Base-by-base conservation (phyloP, 1,284 basidiomycete genomes). In the Apiotrichum porosum region DNA sequence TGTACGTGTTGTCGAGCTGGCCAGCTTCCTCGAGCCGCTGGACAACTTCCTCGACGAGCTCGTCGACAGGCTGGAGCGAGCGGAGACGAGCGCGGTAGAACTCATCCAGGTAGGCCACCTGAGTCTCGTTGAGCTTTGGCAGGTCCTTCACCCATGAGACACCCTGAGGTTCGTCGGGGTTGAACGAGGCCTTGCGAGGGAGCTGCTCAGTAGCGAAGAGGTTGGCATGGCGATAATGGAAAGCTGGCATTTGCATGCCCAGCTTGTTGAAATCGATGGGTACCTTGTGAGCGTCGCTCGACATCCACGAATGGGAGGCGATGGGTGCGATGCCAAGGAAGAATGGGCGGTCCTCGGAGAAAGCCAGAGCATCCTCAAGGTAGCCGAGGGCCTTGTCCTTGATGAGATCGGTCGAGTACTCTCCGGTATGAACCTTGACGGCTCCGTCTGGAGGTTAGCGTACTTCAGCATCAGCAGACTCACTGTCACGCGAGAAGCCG, bases 71-170 rank as follows among this genome's bases (percentile, higher is more conserved):
- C 39, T 65, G 63, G 13, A 67, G 42, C 0, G 62, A 22, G 4
- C 63, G 52, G 30, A 71, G 42, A 1, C 68, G 52, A 1, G 52
- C 54, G 5, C 67, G 59, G 49, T 67, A 65, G 37, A 62, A 69
- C n/a, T 71, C 61, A 44, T 68, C 67, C n/a, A 65, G 49, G 47
- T 71, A 68, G 28, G 52, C 59, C 31, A 61, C 56, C n/a, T 65
- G 50, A 1, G 64, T 64, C 2, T 34, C 19, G 37, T 71, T 68
- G 15, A 67, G 51, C 44, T 62, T 52, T 1, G 60, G 56, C 17
- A 69, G 55, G 6, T 48, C 17, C 17, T 54, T 51, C 2, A 69
- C 61, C 66, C 66, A 69, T 1, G 60, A 63, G 1, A 62, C 66
- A 13, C 66, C 66, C 17, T 48, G 48, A 1, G 62, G 49, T 21